Evolutionary conservation across 129 eudicot genomes (phyloP).

Genomic region (Centrapalus pauciflorus): DNA sequence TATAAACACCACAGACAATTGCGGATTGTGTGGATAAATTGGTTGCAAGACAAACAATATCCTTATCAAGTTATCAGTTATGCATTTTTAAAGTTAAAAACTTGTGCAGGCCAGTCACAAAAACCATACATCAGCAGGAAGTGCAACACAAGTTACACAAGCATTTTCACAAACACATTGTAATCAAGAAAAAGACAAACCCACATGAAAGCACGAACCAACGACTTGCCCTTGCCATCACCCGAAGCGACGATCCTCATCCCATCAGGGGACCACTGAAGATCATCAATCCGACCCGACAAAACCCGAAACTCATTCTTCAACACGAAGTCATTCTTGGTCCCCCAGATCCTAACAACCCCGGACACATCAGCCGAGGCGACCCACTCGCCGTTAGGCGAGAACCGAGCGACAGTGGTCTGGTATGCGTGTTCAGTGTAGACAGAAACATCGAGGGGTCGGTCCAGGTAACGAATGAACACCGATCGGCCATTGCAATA

Average conservation of each 20-base stretch:
- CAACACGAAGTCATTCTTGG: conserved; percentile 71
- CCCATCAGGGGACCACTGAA: conserved; percentile 88
- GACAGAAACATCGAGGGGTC: conserved; percentile 63
- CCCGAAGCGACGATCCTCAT: conserved; percentile 89
- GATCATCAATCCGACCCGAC: conserved; percentile 91
- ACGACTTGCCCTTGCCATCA: conserved; percentile 88
- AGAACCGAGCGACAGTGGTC: conserved; percentile 83
- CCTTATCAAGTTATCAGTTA: too few relatives aligned
- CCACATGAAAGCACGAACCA: conserved; percentile 89
- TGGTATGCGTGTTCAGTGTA: conserved; percentile 91
- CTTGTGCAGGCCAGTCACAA: too few relatives aligned
- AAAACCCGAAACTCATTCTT: conserved; percentile 86
- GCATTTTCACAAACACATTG: conserved; percentile 28
- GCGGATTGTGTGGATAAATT: too few relatives aligned
- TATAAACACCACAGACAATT: too few relatives aligned
- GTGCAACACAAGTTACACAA: too few relatives aligned
- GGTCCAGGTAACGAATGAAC: conserved; percentile 58
- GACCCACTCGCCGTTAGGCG: conserved; percentile 96
- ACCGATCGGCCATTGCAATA: conserved; percentile 90
- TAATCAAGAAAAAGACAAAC: conserved; percentile 26
- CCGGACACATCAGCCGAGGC: conserved; percentile 96
- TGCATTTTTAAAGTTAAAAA: too few relatives aligned
- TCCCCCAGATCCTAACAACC: conserved; percentile 88
- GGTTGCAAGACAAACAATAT: too few relatives aligned
- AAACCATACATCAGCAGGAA: too few relatives aligned